Evolutionary conservation across 768 basidiomycete species (phyloP).

Genomic region (Tephrocybe sp.): DNA sequence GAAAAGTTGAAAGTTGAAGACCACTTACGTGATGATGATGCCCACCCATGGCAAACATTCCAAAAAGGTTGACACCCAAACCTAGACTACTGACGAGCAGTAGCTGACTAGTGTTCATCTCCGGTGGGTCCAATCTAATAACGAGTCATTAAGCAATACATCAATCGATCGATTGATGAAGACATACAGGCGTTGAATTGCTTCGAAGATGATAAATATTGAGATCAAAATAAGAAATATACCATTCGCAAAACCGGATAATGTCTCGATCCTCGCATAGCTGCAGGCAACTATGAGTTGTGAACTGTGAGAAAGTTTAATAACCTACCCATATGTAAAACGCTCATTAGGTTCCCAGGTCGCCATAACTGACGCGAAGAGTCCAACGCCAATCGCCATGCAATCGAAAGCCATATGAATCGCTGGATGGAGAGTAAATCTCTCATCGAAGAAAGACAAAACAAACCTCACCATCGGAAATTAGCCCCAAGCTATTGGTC

Average conservation of each 20-base stretch:
- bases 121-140: conserved; percentile 83
- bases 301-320: not conserved
- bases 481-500: conserved; percentile 95
- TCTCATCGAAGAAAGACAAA: not conserved
- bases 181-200: conserved; percentile 85
- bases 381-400: conserved; percentile 92
- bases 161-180: not conserved
- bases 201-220: conserved; percentile 98
- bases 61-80: conserved; percentile 91
- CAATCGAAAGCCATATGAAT: conserved; percentile 99
- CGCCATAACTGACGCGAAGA: conserved; percentile 96
- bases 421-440: conserved; percentile 44
- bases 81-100: conserved; percentile 87
- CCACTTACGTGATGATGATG: conserved; percentile 78
- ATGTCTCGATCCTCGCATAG: conserved; percentile 93
- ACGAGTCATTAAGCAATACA: not conserved
- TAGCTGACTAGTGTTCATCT: conserved; percentile 95
- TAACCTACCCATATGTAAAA: conserved; percentile 88
- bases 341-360: conserved; percentile 94
- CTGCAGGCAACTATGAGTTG: conserved; percentile 36
- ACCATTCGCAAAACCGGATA: conserved; percentile 98
- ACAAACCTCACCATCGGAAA: conserved; percentile 77
- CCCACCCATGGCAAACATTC: conserved; percentile 98
- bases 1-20: not conserved
- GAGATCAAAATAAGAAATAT: conserved; percentile 92